Conservation (phyloP, 2,329 filamentous ascomycete genomes). For the Helminthosporium solani region DNA sequence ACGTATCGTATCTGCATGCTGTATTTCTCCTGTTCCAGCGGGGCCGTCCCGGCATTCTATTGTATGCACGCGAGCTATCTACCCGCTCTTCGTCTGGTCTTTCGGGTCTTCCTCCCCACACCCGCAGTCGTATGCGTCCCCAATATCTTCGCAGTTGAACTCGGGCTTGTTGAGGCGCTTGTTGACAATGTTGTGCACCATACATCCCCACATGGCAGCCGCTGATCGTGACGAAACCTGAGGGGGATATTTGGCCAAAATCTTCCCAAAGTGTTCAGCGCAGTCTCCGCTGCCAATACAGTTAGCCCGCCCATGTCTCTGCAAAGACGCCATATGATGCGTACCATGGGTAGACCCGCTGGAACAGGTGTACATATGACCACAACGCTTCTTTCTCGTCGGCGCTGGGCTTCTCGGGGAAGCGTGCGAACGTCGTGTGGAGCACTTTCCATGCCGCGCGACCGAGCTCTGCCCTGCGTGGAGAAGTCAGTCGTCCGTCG, state of each 20-base stretch:
- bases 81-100: slow-evolving; percentile 13
- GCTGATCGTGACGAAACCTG: slow-evolving; percentile 62
- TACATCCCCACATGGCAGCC: slow-evolving; percentile 67
- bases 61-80: no score
- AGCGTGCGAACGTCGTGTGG: slow-evolving; percentile 66
- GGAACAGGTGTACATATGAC: slow-evolving; percentile 64
- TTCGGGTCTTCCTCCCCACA: slow-evolving; percentile 58
- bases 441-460: slow-evolving; percentile 66
- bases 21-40: slow-evolving; percentile 6
- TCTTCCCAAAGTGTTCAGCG: slow-evolving; percentile 62
- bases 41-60: slow-evolving; percentile 12
- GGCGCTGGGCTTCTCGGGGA: slow-evolving; percentile 61
- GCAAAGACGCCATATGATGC: slow-evolving; percentile 13
- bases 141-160: slow-evolving; percentile 65
- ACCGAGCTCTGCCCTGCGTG: slow-evolving; percentile 59
- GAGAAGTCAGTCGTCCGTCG: slow-evolving; percentile 23
- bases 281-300: slow-evolving; percentile 58
- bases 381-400: slow-evolving; percentile 62
- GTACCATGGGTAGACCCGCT: slow-evolving; percentile 64
- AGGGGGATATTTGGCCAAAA: slow-evolving; percentile 63
- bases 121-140: slow-evolving; percentile 67
- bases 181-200: slow-evolving; percentile 67
- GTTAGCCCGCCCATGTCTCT: slow-evolving; percentile 28
- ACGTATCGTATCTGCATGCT: no score
- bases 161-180: slow-evolving; percentile 60